These are phyloP conservation scores for Colletotrichum abscissum DNA, from an alignment of 2,329 filamentous ascomycete genomes.

Conservation along the genomic window DNA sequence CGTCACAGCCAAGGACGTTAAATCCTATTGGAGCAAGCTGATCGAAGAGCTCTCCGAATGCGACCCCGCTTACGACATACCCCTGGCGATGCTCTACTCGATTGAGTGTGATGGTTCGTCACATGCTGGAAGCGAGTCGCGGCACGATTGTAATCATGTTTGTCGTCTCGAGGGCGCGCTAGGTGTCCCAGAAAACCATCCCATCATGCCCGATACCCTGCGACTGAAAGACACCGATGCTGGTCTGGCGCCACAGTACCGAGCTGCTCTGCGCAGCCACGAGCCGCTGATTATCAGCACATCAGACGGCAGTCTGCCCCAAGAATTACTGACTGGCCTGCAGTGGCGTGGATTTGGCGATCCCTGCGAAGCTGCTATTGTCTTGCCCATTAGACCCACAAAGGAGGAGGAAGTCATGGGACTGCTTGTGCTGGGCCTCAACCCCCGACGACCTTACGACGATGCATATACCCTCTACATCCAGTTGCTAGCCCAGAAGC, in stretches of 20 bases:
- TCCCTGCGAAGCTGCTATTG: conserved; percentile 71
- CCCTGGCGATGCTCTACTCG: conserved; percentile 63
- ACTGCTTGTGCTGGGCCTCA: conserved; percentile 76
- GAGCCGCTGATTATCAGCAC: conserved; percentile 54
- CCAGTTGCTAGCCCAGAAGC: conserved; percentile 62
- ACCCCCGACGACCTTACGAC: conserved; percentile 78
- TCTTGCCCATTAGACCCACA: conserved; percentile 75
- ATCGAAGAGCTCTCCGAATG: conserved; percentile 56
- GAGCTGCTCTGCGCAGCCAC: conserved; percentile 49
- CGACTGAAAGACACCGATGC: conserved; percentile 49
- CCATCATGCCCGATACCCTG: conserved; percentile 52
- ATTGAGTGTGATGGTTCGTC: conserved; percentile 53
- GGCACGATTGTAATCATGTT: conserved; percentile 45
- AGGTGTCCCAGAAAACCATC: conserved; percentile 56
- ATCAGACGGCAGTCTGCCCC: conserved; percentile 65
- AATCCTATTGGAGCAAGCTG: conserved; percentile 60
- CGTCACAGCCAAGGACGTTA: conserved; percentile 54
- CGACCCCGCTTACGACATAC: conserved; percentile 59
- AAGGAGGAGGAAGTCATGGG: conserved; percentile 75
- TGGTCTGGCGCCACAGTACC: conserved; percentile 52
- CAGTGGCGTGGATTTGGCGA: conserved; percentile 74
- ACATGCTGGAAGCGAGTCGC: conserved; percentile 37
- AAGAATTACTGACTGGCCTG: conserved; percentile 67
- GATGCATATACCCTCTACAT: conserved; percentile 79
- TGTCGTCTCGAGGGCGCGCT: conserved; percentile 58